Percentiles rank a stretch among this genome's conserved stretches.
phyloP scores from a whole-genome alignment of 176 grass and related monocot species.

The Poa annua region DNA sequence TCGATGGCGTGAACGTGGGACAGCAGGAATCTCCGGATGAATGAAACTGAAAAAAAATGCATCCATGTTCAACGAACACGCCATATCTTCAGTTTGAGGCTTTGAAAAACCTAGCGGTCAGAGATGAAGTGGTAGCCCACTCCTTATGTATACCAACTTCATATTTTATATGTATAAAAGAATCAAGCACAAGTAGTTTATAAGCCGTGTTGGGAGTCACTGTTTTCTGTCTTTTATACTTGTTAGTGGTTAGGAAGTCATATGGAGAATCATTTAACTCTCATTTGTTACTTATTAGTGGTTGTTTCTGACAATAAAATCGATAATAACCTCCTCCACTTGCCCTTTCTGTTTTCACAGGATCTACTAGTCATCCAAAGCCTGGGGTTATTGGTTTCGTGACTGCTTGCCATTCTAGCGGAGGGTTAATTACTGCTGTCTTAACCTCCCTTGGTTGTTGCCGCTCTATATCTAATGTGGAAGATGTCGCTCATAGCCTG shows the following conservation, averaged over 20 bases:
- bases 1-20: not conserved
- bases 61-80: conserved; percentile 33
- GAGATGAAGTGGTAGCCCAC: conserved; percentile 43
- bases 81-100: conserved; percentile 29
- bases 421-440: conserved; percentile 17
- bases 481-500: conserved; percentile 41
- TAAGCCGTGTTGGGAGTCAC: not conserved
- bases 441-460: conserved; percentile 8
- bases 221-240: conserved; percentile 14
- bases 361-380: conserved; percentile 19
- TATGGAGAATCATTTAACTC: not conserved
- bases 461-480: conserved; percentile 35
- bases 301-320: conserved; percentile 31
- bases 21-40: conserved; percentile 35
- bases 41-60: conserved; percentile 39
- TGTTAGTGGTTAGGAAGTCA: not conserved
- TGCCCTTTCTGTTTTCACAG: conserved; percentile 49
- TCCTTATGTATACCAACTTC: conserved; percentile 35
- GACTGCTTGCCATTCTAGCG: not conserved
- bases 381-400: not conserved
- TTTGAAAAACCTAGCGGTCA: conserved; percentile 31
- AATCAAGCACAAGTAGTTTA: conserved; percentile 26
- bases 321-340: conserved; percentile 24
- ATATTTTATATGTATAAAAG: conserved; percentile 18
- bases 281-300: not conserved